These are phyloP conservation scores for Penicillium dipodomyicola DNA, from an alignment of 495 filamentous ascomycete genomes.

Conservation along the genomic window DNA sequence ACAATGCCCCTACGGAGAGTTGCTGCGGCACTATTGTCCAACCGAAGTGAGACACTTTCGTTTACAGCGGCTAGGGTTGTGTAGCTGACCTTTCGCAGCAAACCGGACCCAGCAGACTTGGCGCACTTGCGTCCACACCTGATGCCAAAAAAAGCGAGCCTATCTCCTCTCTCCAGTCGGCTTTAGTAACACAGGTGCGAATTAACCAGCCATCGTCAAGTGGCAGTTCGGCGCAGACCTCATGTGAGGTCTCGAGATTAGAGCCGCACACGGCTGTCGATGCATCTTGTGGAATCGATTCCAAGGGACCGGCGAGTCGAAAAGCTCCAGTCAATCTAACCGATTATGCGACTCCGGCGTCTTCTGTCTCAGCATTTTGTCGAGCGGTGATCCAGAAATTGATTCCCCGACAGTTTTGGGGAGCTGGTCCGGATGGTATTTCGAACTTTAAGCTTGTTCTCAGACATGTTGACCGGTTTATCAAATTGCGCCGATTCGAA, in stretches of 20 bases:
- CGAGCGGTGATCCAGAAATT: slow-evolving; percentile 69
- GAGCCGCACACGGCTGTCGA: background rate
- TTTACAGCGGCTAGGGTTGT: background rate
- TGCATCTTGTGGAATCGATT: background rate
- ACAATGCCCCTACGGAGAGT: slow-evolving; percentile 70
- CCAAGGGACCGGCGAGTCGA: background rate
- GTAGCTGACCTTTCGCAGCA: slow-evolving; percentile 24
- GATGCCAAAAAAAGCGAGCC: slow-evolving; percentile 3
- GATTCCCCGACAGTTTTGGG: slow-evolving; percentile 78
- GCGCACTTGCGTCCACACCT: slow-evolving; percentile 13
- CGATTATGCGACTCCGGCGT: slow-evolving; percentile 66
- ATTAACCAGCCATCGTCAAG: slow-evolving; percentile 7
- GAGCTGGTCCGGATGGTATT: slow-evolving; percentile 47
- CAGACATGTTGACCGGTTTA: slow-evolving; percentile 69
- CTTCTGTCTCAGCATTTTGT: slow-evolving; percentile 84
- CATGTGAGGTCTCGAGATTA: background rate
- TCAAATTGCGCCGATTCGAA: slow-evolving; percentile 77
- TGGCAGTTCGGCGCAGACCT: background rate
- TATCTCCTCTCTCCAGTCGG: slow-evolving; percentile 21
- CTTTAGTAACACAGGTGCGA: slow-evolving; percentile 34
- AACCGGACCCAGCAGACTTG: slow-evolving; percentile 33
- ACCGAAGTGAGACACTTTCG: slow-evolving; percentile 37
- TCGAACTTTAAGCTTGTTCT: slow-evolving; percentile 62
- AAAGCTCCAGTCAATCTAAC: slow-evolving; percentile 47
- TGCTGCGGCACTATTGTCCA: slow-evolving; percentile 83